A percentile compares a stretch with the other conserved stretches of the same genome.
These are phyloP conservation scores for Lactifluus subvellereus DNA, from an alignment of 768 basidiomycete genomes.

Conservation along the genomic window DNA sequence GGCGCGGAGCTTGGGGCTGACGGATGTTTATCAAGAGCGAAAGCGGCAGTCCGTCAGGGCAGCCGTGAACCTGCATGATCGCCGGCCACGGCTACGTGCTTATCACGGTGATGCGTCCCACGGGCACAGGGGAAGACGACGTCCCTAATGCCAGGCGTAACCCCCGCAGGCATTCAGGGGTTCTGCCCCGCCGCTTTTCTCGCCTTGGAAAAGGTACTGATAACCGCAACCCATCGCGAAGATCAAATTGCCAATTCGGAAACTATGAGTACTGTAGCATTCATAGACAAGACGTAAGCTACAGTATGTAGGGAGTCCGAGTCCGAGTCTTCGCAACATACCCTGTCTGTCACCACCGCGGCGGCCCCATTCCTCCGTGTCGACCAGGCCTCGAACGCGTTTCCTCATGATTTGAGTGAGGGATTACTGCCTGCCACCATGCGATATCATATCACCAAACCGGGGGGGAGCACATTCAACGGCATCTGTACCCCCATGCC, in stretches of 20 bases:
- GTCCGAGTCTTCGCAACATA: background rate
- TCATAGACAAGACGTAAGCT: background rate
- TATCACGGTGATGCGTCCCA: background rate
- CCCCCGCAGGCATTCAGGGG: background rate
- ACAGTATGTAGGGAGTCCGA: no score
- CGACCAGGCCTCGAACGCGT: background rate
- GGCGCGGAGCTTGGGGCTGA: background rate
- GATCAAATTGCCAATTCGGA: background rate
- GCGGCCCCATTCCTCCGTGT: background rate
- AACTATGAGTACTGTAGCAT: background rate
- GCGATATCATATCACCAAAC: background rate
- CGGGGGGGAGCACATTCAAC: background rate
- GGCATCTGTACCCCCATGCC: background rate
- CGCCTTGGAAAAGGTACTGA: background rate
- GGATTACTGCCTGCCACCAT: slow-evolving; percentile 13
- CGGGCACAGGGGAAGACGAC: background rate
- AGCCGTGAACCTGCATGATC: background rate
- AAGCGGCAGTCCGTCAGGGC: background rate
- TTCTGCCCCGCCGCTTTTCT: background rate
- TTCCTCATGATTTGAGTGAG: background rate
- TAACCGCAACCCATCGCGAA: background rate
- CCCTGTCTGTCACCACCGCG: slow-evolving; percentile 4
- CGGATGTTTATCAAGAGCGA: background rate
- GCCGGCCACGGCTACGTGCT: background rate
- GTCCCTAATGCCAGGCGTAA: no score